Conservation (phyloP, 306 rosid genomes). For the Lotus japonicus region DNA sequence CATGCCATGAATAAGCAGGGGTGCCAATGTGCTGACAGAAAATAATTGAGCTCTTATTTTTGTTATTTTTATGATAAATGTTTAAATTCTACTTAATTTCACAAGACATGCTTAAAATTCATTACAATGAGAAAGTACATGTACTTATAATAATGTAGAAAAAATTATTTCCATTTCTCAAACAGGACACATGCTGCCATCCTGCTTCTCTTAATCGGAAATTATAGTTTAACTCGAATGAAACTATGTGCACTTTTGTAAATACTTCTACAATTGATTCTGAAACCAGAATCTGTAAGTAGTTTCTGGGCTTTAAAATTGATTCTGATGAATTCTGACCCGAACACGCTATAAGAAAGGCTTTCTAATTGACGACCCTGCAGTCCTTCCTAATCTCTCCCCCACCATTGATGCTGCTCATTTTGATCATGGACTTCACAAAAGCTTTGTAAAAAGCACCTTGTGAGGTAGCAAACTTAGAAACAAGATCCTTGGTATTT, state of each 20-base stretch:
- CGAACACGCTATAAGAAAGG: too few species aligned
- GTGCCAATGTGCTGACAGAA: too few species aligned
- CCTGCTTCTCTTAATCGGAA: too few species aligned
- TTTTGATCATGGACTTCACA: conserved; percentile 69
- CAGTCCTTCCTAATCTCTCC: conserved; percentile 56
- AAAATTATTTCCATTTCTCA: neutral
- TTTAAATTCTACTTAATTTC: neutral
- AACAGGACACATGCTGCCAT: too few species aligned
- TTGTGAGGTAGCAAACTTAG: conserved; percentile 44
- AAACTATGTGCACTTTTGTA: too few species aligned
- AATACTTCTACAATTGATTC: too few species aligned
- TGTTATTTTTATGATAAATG: too few species aligned
- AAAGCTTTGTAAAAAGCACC: conserved; percentile 47
- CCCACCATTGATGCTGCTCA: conserved; percentile 49
- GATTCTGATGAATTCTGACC: too few species aligned
- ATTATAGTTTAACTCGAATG: neutral
- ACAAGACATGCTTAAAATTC: neutral
- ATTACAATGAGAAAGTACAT: neutral
- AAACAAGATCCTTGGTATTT: conserved; percentile 47
- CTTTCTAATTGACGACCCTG: conserved; percentile 43
- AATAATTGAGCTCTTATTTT: too few species aligned
- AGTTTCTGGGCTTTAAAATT: too few species aligned
- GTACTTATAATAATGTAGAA: neutral
- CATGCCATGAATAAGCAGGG: too few species aligned
- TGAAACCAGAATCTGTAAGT: too few species aligned